Percentiles rank a stretch among this genome's conserved stretches.
Evolutionary conservation across 768 basidiomycete species (phyloP).

Genomic region (Lentinula detonsa): DNA sequence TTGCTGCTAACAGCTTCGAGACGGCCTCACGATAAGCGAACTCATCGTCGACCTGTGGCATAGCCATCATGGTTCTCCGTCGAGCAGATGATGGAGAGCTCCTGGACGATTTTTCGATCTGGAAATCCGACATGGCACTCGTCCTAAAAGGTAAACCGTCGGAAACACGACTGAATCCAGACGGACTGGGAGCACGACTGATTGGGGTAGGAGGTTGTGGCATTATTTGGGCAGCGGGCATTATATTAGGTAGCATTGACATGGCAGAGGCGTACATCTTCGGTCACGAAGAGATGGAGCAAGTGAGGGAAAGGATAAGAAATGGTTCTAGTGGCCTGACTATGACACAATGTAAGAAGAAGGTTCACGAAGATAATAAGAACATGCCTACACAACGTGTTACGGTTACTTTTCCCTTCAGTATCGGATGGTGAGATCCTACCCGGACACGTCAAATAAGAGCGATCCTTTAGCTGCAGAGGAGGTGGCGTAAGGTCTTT

Average conservation of each 20-base stretch:
- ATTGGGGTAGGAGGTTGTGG: neutral
- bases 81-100: conserved; percentile 21
- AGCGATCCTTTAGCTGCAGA: neutral
- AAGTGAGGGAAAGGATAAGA: neutral
- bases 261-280: conserved; percentile 3
- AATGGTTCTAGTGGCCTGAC: neutral
- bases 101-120: conserved; percentile 50
- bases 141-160: conserved; percentile 28
- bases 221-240: neutral
- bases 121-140: conserved; percentile 48
- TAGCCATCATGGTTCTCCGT: conserved; percentile 24
- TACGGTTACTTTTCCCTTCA: neutral
- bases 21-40: conserved; percentile 49
- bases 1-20: conserved; percentile 48
- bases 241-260: neutral
- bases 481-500: neutral
- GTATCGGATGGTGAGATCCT: neutral
- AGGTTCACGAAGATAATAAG: neutral
- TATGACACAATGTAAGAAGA: neutral
- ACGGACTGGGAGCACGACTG: conserved; percentile 19
- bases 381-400: conserved; percentile 4
- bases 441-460: neutral
- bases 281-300: neutral
- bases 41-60: conserved; percentile 39
- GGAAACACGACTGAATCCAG: conserved; percentile 14